Conservation (phyloP, 2,329 filamentous ascomycete species). For the Trichoderma sp. region DNA sequence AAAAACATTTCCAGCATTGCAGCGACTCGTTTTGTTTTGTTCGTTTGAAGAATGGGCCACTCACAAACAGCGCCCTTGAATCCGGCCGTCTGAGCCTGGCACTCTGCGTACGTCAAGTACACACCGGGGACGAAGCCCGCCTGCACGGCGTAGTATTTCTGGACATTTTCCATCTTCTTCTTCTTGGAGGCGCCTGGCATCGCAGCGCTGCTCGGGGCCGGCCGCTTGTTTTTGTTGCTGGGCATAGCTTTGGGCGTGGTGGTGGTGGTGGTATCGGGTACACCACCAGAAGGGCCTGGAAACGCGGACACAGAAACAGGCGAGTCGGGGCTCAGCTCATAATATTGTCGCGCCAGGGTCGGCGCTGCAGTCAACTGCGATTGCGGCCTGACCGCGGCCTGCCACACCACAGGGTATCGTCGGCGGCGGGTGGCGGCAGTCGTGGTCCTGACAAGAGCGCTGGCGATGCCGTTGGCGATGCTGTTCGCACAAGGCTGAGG, state of each 20-base stretch:
- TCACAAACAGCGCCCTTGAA: slow-evolving; percentile 68
- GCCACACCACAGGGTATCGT: slow-evolving; percentile 6
- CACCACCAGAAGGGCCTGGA: slow-evolving; percentile 31
- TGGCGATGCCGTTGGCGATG: slow-evolving; percentile 29
- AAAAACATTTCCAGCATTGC: not conserved
- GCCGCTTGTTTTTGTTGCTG: slow-evolving; percentile 35
- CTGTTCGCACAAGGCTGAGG: slow-evolving; percentile 32
- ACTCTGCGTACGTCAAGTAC: slow-evolving; percentile 64
- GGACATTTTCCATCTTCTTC: slow-evolving; percentile 49
- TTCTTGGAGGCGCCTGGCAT: slow-evolving; percentile 43
- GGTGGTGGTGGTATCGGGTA: slow-evolving; percentile 13
- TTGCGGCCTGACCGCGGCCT: slow-evolving; percentile 8
- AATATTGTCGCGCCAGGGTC: slow-evolving; percentile 29
- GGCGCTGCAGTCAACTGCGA: slow-evolving; percentile 26
- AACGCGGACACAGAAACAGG: slow-evolving; percentile 33
- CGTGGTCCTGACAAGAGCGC: slow-evolving; percentile 1
- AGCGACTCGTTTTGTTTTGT: not conserved
- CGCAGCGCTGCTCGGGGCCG: slow-evolving; percentile 29
- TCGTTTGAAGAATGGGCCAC: slow-evolving; percentile 38
- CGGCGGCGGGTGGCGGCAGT: not conserved
- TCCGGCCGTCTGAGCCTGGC: slow-evolving; percentile 60
- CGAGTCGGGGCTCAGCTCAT: slow-evolving; percentile 28
- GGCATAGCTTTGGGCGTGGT: slow-evolving; percentile 31
- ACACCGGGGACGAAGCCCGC: slow-evolving; percentile 60
- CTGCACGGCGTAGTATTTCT: slow-evolving; percentile 66